phyloP scores from a whole-genome alignment of 2,329 filamentous ascomycete species.

The Aspergillus pseudonomiae region DNA sequence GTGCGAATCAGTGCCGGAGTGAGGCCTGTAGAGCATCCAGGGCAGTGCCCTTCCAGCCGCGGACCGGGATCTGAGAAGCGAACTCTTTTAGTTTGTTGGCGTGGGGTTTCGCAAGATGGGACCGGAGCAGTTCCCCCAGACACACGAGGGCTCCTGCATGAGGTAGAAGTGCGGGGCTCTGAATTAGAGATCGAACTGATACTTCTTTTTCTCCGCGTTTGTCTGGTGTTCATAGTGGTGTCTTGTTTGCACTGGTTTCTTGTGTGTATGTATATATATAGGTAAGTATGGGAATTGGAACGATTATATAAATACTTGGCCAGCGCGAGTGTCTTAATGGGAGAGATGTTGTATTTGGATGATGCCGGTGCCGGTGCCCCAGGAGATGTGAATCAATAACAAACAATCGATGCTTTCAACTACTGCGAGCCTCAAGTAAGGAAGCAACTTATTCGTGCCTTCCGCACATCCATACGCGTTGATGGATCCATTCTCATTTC shows the following conservation, averaged over 20 bases:
- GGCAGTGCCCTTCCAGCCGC: conserved; percentile 21
- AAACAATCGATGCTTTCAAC: conserved; percentile 5
- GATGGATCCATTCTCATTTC: conserved; percentile 17
- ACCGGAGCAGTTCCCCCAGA: neutral
- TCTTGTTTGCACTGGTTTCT: neutral
- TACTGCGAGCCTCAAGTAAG: neutral
- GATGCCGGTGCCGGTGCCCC: neutral
- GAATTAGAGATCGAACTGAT: conserved; percentile 22
- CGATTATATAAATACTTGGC: neutral
- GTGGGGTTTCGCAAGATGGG: conserved; percentile 29
- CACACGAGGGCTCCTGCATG: conserved; percentile 7
- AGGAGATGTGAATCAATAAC: neutral
- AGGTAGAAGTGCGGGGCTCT: conserved; percentile 11
- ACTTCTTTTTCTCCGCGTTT: conserved; percentile 30
- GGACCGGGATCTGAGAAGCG: conserved; percentile 51
- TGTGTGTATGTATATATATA: neutral
- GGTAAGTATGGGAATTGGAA: neutral
- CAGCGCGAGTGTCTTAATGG: neutral
- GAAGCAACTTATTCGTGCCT: conserved; percentile 9
- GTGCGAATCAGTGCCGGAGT: conserved; percentile 48
- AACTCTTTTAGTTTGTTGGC: conserved; percentile 44
- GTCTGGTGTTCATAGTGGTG: conserved; percentile 29
- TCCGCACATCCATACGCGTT: conserved; percentile 18
- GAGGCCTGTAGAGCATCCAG: conserved; percentile 43
- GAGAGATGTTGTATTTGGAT: neutral